These are phyloP conservation scores for Tetrapisispora pingtungensis DNA, from an alignment of 805 yeast species.

Conservation along the genomic window DNA sequence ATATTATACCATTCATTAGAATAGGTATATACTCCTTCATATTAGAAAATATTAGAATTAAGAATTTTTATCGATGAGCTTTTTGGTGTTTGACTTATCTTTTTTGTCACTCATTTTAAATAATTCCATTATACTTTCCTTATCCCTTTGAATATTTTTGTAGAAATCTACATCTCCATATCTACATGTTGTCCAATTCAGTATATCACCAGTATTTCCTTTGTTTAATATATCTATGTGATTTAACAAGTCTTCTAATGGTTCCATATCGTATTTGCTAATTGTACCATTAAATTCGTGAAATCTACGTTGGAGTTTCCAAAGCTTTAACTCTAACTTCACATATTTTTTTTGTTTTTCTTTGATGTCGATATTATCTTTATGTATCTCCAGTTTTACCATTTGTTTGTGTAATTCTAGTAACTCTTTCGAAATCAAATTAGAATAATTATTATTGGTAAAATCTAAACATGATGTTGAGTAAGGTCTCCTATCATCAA, in stretches of 20 bases:
- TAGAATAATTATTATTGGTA: slow-evolving; percentile 9
- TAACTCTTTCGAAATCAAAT: slow-evolving; percentile 24
- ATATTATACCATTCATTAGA: background rate
- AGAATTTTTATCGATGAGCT: background rate
- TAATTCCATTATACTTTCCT: slow-evolving; percentile 13
- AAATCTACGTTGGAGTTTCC: slow-evolving; percentile 21
- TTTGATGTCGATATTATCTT: background rate
- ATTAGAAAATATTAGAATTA: no score
- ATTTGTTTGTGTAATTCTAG: slow-evolving; percentile 19
- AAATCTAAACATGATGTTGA: slow-evolving; percentile 13
- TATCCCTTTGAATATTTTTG: slow-evolving; percentile 17
- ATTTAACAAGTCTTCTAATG: slow-evolving; percentile 15
- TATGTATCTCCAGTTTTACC: slow-evolving; percentile 1
- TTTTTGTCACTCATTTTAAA: slow-evolving; percentile 4
- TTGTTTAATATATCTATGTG: slow-evolving; percentile 20
- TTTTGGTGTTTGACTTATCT: background rate
- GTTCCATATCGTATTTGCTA: slow-evolving; percentile 10
- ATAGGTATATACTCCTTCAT: background rate
- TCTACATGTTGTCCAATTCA: slow-evolving; percentile 26
- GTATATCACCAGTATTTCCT: slow-evolving; percentile 20
- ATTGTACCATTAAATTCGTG: slow-evolving; percentile 13
- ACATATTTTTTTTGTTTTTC: slow-evolving; percentile 9
- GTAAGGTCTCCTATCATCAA: slow-evolving; percentile 6
- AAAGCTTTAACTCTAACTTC: slow-evolving; percentile 12
- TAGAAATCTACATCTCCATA: slow-evolving; percentile 27